A percentile compares a stretch with the other conserved stretches of the same genome.
Conservation (phyloP, 2,329 filamentous ascomycete genomes). For the Gaeumannomyces sp. region DNA sequence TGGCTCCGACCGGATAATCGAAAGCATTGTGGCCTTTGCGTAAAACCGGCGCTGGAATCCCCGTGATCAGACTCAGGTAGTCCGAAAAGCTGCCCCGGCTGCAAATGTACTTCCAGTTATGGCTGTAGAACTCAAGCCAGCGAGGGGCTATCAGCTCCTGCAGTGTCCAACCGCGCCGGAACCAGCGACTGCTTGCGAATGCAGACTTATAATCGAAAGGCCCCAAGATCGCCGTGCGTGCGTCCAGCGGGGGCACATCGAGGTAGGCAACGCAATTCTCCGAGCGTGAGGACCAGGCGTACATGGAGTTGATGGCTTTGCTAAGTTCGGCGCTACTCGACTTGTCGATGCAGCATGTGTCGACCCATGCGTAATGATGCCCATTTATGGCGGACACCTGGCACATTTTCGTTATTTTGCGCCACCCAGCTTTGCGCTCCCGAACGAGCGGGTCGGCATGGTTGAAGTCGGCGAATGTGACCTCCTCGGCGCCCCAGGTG, state of each 20-base stretch:
- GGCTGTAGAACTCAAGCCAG: constrained; percentile 14
- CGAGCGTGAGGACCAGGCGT: constrained; percentile 18
- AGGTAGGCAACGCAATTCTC: constrained; percentile 18
- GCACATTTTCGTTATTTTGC: constrained; percentile 3
- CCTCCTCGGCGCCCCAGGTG: constrained; percentile 15
- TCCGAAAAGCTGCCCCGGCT: constrained; percentile 8
- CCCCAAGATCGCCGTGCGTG: constrained; percentile 9
- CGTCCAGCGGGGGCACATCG: too few relatives aligned
- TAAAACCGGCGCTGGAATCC: neutral
- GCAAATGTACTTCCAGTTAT: constrained; percentile 12
- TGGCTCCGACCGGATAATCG: constrained; percentile 12
- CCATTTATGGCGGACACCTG: neutral
- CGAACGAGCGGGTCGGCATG: neutral
- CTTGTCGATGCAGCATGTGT: constrained; percentile 24
- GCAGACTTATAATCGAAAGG: neutral
- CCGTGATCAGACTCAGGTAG: neutral
- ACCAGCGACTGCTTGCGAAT: constrained; percentile 15
- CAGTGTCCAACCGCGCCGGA: constrained; percentile 18
- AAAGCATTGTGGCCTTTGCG: too few relatives aligned
- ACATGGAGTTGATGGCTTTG: constrained; percentile 18
- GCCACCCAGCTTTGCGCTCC: neutral
- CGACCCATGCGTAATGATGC: constrained; percentile 15
- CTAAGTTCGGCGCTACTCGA: constrained; percentile 18
- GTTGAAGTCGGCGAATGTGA: constrained; percentile 13
- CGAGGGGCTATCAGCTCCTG: constrained; percentile 18